Conservation (phyloP, 2,329 filamentous ascomycete genomes). For the Epichloe bromicola region DNA sequence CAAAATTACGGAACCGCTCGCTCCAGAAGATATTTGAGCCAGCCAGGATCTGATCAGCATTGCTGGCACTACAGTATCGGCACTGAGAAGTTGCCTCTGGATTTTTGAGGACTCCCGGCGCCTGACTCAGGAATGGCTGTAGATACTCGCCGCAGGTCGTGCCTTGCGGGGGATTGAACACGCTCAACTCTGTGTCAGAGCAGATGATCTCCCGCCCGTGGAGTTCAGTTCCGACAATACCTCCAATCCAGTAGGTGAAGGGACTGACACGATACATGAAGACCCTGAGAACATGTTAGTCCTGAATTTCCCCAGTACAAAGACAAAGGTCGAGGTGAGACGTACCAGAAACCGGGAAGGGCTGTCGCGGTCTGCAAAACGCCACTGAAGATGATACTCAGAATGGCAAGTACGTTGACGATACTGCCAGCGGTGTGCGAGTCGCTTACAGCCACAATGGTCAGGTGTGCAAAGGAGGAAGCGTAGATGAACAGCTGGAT, state of each 20-base stretch:
- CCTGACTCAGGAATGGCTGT: constrained; percentile 34
- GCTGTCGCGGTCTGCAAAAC: constrained; percentile 45
- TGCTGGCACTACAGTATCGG: constrained; percentile 50
- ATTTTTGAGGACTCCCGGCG: constrained; percentile 50
- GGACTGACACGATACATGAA: constrained; percentile 60
- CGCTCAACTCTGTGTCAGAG: constrained; percentile 41
- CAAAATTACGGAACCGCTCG: constrained; percentile 57
- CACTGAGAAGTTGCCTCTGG: constrained; percentile 42
- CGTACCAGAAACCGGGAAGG: constrained; percentile 52
- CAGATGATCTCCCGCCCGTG: constrained; percentile 40
- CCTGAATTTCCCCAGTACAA: background rate
- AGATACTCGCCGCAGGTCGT: constrained; percentile 54
- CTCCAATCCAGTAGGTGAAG: constrained; percentile 56
- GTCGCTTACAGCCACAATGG: constrained; percentile 55
- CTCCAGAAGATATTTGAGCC: constrained; percentile 33
- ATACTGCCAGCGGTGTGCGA: constrained; percentile 55
- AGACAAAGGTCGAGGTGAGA: background rate
- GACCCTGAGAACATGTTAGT: constrained; percentile 25
- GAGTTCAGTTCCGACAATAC: constrained; percentile 54
- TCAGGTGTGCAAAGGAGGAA: constrained; percentile 60
- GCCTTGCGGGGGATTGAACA: constrained; percentile 53
- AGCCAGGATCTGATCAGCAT: constrained; percentile 48
- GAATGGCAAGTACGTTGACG: constrained; percentile 44
- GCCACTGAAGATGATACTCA: constrained; percentile 49
- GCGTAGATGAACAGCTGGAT: constrained; percentile 59